phyloP scores from a whole-genome alignment of 805 yeast genomes.

The Huiozyma naganishii region DNA sequence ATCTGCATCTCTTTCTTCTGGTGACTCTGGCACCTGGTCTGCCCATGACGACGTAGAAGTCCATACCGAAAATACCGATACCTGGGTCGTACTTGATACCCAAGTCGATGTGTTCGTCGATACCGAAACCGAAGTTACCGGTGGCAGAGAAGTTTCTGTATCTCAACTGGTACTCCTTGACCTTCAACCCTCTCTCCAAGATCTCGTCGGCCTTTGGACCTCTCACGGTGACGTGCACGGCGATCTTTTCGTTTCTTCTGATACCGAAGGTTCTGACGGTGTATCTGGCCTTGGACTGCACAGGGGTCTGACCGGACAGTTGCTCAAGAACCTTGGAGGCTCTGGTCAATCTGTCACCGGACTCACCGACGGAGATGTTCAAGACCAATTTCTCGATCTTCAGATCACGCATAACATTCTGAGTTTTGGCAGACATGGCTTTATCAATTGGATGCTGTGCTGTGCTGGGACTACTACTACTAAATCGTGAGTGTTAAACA shows the following conservation, averaged over 20 bases:
- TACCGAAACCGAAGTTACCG: constrained; percentile 99
- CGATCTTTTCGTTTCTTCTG: constrained; percentile 99
- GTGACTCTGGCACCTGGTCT: constrained; percentile 99
- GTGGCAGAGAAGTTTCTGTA: constrained; percentile 93
- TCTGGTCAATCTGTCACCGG: constrained; percentile 99
- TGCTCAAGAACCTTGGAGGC: constrained; percentile 99
- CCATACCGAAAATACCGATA: constrained; percentile 99
- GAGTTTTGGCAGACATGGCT: constrained; percentile 45
- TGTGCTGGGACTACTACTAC: too few species aligned
- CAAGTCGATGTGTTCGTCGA: constrained; percentile 97
- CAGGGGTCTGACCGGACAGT: constrained; percentile 99
- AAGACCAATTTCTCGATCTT: constrained; percentile 98
- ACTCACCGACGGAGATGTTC: constrained; percentile 99
- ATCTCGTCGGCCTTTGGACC: constrained; percentile 99
- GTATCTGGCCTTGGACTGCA: constrained; percentile 99
- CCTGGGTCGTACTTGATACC: constrained; percentile 99
- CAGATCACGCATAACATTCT: constrained; percentile 97
- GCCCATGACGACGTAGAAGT: constrained; percentile 98
- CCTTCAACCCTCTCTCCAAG: constrained; percentile 99
- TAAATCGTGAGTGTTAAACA: too few species aligned
- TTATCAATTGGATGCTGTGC: constrained; percentile 15
- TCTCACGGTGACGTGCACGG: constrained; percentile 98
- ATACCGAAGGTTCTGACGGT: constrained; percentile 99
- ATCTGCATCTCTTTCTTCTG: constrained; percentile 93
- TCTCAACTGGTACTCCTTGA: constrained; percentile 96